Base-by-base conservation (phyloP, 495 filamentous ascomycete genomes). In the Hyaloscypha variabilis region DNA sequence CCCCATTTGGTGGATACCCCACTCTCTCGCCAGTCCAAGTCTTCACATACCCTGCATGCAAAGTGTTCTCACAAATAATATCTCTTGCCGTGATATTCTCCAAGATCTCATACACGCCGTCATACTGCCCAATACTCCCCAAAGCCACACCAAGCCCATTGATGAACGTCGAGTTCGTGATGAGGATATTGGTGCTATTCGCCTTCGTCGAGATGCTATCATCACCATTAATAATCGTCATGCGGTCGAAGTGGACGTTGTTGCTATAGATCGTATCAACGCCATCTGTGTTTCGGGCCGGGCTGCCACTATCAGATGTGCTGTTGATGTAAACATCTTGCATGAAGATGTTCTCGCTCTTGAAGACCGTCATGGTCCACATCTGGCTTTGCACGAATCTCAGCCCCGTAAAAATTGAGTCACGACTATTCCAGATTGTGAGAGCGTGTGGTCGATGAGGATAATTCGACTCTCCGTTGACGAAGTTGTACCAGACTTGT, bases 1-100 rank as follows among this genome's bases (percentile, higher is more conserved):
- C 80, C n/a, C 80, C 79, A 63, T 82, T 81, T 0, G 80, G 80
- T 21, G 79, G 79, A 65, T 80, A 79, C 8, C 80, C 78, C 25
- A 71, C 71, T 58, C 76, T 74, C n/a, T 77, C 75, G 26, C 69
- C 78, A 1, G 80, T 81, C 78, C 78, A 79, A 1, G 76, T 82
- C 64, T 82, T 82, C 29, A 81, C 59, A 64, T 79, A 80, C 17
- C 73, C 74, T 13, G 77, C 77, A 59, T 83, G 73, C 6, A 75
- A 58, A 8, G 77, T 79, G 36, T 79, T 76, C 17, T 76, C 42
- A 56, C 71, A 77, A 8, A 65, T 58, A 17, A 80, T 70, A 58
- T 78, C 74, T 3, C 68, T 63, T 8, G 74, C 77, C 0, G 56
- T 67, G 8, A 82, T 49, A 36, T 75, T 71, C 68, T 83, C 75